A percentile compares a stretch with the other conserved stretches of the same genome.
These are phyloP conservation scores for Pseudohalonectria lignicola DNA, from an alignment of 2,329 filamentous ascomycete species.

Conservation along the genomic window DNA sequence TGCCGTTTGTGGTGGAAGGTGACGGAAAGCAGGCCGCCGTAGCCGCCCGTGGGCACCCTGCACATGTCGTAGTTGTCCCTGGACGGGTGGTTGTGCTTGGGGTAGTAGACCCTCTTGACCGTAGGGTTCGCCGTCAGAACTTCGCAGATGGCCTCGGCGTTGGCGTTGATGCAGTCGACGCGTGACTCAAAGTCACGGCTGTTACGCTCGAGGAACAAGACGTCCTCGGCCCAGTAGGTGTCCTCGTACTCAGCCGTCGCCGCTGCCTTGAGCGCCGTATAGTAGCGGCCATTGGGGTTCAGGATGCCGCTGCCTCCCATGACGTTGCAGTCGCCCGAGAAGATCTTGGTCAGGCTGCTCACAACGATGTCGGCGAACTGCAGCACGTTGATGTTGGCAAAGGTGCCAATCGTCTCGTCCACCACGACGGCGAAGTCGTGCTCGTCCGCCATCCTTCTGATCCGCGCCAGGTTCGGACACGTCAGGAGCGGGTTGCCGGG, in stretches of 20 bases:
- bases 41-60: conserved; percentile 63
- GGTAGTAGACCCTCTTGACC: conserved; percentile 79
- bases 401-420: conserved; percentile 94
- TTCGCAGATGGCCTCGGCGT: conserved; percentile 73
- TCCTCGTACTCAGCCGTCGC: conserved; percentile 60
- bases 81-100: conserved; percentile 57
- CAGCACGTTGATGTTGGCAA: conserved; percentile 89
- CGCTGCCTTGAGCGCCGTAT: conserved; percentile 54
- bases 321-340: conserved; percentile 94
- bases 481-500: conserved; percentile 83
- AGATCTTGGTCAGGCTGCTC: conserved; percentile 92
- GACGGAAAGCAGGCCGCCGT: conserved; percentile 80
- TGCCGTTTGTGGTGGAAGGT: conserved; percentile 62
- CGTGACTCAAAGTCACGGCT: conserved; percentile 81
- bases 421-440: conserved; percentile 87
- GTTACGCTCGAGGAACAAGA: conserved; percentile 91
- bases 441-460: conserved; percentile 65
- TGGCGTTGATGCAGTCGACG: conserved; percentile 74
- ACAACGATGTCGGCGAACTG: conserved; percentile 85
- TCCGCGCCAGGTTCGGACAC: conserved; percentile 74
- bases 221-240: conserved; percentile 89
- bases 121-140: conserved; percentile 48
- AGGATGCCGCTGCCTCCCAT: conserved; percentile 76
- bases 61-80: conserved; percentile 64
- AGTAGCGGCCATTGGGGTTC: conserved; percentile 59